Evolutionary conservation across 2,329 filamentous ascomycete genomes (phyloP).

Genomic region (Talaromyces sp.): DNA sequence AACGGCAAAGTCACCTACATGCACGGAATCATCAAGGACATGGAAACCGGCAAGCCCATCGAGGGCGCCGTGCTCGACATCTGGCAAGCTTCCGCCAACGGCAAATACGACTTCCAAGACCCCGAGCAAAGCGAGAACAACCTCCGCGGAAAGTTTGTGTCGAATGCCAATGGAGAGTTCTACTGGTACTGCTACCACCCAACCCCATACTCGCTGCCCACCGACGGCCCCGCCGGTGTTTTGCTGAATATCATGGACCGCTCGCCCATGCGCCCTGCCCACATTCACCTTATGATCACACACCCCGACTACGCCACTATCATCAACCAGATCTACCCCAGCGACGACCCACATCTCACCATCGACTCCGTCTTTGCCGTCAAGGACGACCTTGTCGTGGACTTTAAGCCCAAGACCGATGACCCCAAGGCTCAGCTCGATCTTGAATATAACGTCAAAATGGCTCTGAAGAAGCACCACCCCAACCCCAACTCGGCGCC

Average conservation of each 20-base stretch:
- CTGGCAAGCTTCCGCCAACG: constrained; percentile 73
- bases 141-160: constrained; percentile 70
- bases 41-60: constrained; percentile 64
- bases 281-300: constrained; percentile 58
- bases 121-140: constrained; percentile 69
- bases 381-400: constrained; percentile 58
- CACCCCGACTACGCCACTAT: constrained; percentile 56
- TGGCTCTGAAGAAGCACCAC: constrained; percentile 29
- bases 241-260: constrained; percentile 55
- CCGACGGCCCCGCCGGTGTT: constrained; percentile 56
- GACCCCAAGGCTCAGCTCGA: constrained; percentile 56
- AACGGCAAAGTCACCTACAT: constrained; percentile 62
- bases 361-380: constrained; percentile 61
- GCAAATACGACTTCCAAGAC: constrained; percentile 74
- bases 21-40: constrained; percentile 65
- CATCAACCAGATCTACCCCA: constrained; percentile 58
- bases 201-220: constrained; percentile 68
- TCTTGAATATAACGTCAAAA: constrained; percentile 57
- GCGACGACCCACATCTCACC: constrained; percentile 55
- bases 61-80: constrained; percentile 69
- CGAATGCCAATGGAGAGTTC: constrained; percentile 66
- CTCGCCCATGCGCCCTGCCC: constrained; percentile 59
- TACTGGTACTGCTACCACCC: constrained; percentile 73
- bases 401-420: constrained; percentile 52
- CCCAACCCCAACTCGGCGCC: constrained; percentile 39